Base-by-base conservation (phyloP, 2,329 filamentous ascomycete species). In the Scedosporium boydii region DNA sequence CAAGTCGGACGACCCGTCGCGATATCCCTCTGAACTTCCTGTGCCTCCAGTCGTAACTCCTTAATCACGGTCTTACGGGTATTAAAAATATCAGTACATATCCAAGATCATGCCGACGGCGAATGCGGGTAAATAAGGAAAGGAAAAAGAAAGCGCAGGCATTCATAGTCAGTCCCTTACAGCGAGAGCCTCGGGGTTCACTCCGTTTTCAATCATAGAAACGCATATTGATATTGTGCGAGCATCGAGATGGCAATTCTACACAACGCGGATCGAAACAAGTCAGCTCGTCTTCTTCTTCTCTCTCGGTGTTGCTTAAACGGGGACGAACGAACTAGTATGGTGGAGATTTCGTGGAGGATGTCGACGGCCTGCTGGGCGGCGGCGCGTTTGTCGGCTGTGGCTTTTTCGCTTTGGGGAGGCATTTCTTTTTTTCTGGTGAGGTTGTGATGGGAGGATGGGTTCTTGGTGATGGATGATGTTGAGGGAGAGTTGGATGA, bases 201-300 rank as follows among this genome's bases (percentile, higher is more conserved):
- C 91, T 14, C 95, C 95, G 71, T 96, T 96, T 76, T 99, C 95
- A 68, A 99, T 96, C 74, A 99, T 84, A 61, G 92, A 96, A 64
- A 98, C 93, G 75, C 95, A 99, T 66, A 97, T 90, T 3, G 93
- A 96, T 18, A 99, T 81, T 21, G 93, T 92, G 61, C 92, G 88
- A 38, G 93, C 87, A 74, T 97, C 93, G 56, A 99, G 86, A 66
- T 96, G 86, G 65, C 93, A 96, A 77, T 98, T 97, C 93, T 98
- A 65, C 58, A 55, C n/a, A 9, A 6, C 16, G 53, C 23, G 16
- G 21, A 18, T 27, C 10, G n/a, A 12, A 38, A 12, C 44, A 51
- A 27, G 16, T 59, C 16, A 59, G 57, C 18, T 59, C 46, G 7
- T 57, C 16, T 27, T 46, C 18, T 16, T 12, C n/a, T 18, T 18